Base-by-base conservation (phyloP, 148 eudicot species). In the Vaccinium macrocarpon region DNA sequence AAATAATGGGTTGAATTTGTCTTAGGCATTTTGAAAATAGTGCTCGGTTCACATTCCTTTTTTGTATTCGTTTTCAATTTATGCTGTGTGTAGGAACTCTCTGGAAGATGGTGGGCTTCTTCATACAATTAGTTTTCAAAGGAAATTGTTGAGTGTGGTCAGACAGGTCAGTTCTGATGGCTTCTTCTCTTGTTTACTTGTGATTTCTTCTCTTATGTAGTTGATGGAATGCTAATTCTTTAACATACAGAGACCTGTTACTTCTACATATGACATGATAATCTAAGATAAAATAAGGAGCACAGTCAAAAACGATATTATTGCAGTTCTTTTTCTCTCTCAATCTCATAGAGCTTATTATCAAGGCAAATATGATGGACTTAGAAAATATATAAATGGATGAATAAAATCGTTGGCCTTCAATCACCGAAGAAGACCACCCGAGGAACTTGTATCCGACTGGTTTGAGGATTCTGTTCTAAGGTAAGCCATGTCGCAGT, bases 381-480 rank as follows among this genome's bases (percentile, higher is more conserved):
- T 76, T 32, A 53, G 35, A 66, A 80, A 74, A 70, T 38, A 78
- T 66, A 55, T 61, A 77, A 25, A 78, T 49, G 62, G 76, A 81
- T 27, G 85, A 49, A 18, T 52, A 80, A 75, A 87, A 73, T 21
- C 78, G 48, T 71, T 14, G 80, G 76, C 80, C 84, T 82, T 50
- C 61, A 59, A 48, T 74, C 78, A 51, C 77, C 52, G 55, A 81
- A 29, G 73, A 76, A 85, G 78, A 76, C 71, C 73, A 76, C 71
- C 73, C 25, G 81, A 77, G 83, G 85, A 87, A 84, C 55, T 80
- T 64, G 53, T 61, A 35, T 76, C 86, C 8, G 86, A 81, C 86
- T 92, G 90, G 85, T 85, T 89, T 76, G 89, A 81, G 75, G 92
- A 82, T 55, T 91, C 89, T 12, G 90, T 83, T 82, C 80, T 89